Percentiles rank a stretch among this genome's conserved stretches.
phyloP scores from a whole-genome alignment of 1,139 yeast genomes.

The Meyerozyma carpophila region DNA sequence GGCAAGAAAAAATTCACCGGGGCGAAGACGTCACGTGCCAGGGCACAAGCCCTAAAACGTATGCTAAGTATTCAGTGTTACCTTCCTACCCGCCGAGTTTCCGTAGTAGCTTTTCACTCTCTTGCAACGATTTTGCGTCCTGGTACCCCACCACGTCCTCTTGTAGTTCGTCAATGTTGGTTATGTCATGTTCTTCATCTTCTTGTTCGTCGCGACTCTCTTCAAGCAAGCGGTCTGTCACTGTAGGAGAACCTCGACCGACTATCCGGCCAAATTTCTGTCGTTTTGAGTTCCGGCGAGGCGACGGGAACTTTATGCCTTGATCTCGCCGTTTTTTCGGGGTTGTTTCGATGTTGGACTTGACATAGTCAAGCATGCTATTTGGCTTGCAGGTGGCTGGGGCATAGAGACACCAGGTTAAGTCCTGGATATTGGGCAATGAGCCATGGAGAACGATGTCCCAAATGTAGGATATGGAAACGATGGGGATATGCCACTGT shows the following conservation, averaged over 20 bases:
- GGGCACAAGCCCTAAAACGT: not conserved
- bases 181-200: constrained; percentile 13
- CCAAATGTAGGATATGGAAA: constrained; percentile 50
- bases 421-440: constrained; percentile 34
- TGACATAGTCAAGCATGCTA: constrained; percentile 30
- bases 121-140: constrained; percentile 22
- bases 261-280: constrained; percentile 33
- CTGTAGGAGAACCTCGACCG: constrained; percentile 16
- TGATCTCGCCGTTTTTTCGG: constrained; percentile 1
- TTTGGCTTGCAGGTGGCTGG: constrained; percentile 25
- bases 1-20: not conserved
- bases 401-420: constrained; percentile 50
- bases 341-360: constrained; percentile 9
- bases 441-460: constrained; percentile 26
- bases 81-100: constrained; percentile 14
- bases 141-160: constrained; percentile 26
- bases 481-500: constrained; percentile 52
- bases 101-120: constrained; percentile 21
- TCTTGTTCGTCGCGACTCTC: constrained; percentile 6
- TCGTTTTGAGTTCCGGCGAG: constrained; percentile 23
- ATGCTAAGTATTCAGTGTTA: too few species aligned
- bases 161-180: constrained; percentile 14
- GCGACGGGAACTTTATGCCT: constrained; percentile 33
- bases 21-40: not conserved
- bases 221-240: constrained; percentile 10